Evolutionary conservation across 495 filamentous ascomycete genomes (phyloP).

Genomic region (Hyaloscypha hepaticicola): DNA sequence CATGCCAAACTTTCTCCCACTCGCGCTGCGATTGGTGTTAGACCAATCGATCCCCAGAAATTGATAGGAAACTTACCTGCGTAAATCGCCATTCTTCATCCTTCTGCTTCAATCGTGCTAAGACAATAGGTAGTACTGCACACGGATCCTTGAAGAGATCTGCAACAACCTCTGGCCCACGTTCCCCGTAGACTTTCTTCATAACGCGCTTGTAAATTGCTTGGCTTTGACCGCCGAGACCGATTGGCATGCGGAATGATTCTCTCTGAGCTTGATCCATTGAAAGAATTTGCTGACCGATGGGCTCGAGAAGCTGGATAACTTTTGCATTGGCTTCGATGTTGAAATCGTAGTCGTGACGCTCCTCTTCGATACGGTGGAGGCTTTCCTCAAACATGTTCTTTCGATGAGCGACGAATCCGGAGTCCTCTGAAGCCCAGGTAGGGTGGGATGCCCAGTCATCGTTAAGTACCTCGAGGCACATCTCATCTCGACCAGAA

Average conservation of each 20-base stretch:
- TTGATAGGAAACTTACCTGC: constrained; percentile 44
- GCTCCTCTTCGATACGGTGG: constrained; percentile 95
- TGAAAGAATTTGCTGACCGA: constrained; percentile 80
- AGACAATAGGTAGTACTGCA: constrained; percentile 79
- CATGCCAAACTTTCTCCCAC: constrained; percentile 98
- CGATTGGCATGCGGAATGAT: constrained; percentile 71
- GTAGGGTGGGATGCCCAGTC: constrained; percentile 99
- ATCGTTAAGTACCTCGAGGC: constrained; percentile 87
- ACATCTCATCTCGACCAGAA: constrained; percentile 91
- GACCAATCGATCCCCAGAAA: neutral
- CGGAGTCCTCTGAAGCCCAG: constrained; percentile 98
- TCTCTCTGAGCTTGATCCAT: constrained; percentile 69
- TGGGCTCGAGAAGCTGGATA: constrained; percentile 91
- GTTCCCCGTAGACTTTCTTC: constrained; percentile 97
- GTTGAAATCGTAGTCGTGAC: constrained; percentile 98
- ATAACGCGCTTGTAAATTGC: constrained; percentile 95
- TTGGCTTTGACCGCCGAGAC: constrained; percentile 89
- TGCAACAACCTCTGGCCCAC: constrained; percentile 75
- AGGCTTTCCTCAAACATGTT: constrained; percentile 90
- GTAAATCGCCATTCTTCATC: constrained; percentile 96
- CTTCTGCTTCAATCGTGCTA: constrained; percentile 86
- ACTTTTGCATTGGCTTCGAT: constrained; percentile 92
- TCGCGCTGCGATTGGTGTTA: constrained; percentile 58
- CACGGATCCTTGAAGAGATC: constrained; percentile 80
- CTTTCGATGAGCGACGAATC: constrained; percentile 97